These are phyloP conservation scores for Cetradonia linearis DNA, from an alignment of 495 filamentous ascomycete species.

Conservation along the genomic window DNA sequence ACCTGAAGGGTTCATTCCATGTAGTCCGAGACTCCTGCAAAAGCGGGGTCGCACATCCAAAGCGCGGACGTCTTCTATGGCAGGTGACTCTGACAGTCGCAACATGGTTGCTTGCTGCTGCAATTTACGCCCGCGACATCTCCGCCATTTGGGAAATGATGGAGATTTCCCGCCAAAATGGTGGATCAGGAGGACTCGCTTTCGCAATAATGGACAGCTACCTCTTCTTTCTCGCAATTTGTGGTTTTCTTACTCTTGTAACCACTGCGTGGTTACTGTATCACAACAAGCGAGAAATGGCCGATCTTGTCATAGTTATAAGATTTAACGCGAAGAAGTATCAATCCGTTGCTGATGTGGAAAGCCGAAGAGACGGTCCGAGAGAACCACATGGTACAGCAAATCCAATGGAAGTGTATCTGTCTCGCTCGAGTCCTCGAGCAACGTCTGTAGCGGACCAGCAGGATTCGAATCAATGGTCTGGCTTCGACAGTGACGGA, in stretches of 20 bases:
- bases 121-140: not conserved
- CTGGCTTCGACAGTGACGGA: not conserved
- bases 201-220: not conserved
- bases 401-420: not conserved
- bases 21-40: not conserved
- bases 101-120: not conserved
- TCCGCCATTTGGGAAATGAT: not conserved
- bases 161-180: not conserved
- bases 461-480: not conserved
- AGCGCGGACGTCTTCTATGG: constrained; percentile 4
- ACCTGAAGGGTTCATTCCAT: not conserved
- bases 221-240: not conserved
- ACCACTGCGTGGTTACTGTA: not conserved
- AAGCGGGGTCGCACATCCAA: not conserved
- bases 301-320: constrained; percentile 1
- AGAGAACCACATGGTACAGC: not conserved
- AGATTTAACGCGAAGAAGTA: not conserved
- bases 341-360: not conserved
- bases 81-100: not conserved
- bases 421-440: not conserved
- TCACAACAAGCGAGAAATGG: not conserved
- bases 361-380: not conserved
- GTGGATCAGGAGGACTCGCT: not conserved
- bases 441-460: not conserved
- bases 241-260: not conserved